phyloP scores from a whole-genome alignment of 176 grass and related monocot genomes.

The Saccharum officinarum region DNA sequence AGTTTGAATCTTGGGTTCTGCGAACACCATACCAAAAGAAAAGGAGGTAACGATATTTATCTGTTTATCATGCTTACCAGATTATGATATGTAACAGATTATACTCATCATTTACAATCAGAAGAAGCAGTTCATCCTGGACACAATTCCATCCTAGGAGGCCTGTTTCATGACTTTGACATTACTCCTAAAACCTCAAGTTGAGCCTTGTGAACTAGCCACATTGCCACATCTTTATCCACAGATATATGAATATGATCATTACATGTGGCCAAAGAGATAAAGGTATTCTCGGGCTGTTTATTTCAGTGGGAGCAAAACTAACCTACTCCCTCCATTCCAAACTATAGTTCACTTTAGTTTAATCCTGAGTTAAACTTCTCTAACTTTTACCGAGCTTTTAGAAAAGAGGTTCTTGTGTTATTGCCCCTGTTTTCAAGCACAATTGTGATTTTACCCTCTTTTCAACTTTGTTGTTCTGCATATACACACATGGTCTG shows the following conservation, averaged over 20 bases:
- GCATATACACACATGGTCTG: neutral
- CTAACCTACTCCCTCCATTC: neutral
- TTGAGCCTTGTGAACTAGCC: neutral
- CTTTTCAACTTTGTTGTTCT: too few relatives aligned
- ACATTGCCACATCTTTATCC: neutral
- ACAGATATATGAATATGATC: neutral
- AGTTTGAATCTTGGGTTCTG: neutral
- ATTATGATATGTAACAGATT: neutral
- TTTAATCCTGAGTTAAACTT: neutral
- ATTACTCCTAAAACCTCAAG: neutral
- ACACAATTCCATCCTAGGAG: neutral
- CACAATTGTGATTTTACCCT: neutral
- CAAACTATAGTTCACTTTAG: neutral
- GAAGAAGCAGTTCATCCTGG: neutral
- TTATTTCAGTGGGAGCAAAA: neutral
- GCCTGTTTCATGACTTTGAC: neutral
- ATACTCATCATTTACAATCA: neutral
- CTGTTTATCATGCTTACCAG: neutral
- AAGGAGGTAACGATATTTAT: neutral
- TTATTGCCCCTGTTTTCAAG: neutral
- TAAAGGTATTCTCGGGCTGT: neutral
- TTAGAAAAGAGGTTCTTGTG: neutral
- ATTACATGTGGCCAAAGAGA: neutral
- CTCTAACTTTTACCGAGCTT: too few relatives aligned
- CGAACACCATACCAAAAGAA: neutral